phyloP scores from a whole-genome alignment of 495 filamentous ascomycete species.

The Tuber melanosporum region DNA sequence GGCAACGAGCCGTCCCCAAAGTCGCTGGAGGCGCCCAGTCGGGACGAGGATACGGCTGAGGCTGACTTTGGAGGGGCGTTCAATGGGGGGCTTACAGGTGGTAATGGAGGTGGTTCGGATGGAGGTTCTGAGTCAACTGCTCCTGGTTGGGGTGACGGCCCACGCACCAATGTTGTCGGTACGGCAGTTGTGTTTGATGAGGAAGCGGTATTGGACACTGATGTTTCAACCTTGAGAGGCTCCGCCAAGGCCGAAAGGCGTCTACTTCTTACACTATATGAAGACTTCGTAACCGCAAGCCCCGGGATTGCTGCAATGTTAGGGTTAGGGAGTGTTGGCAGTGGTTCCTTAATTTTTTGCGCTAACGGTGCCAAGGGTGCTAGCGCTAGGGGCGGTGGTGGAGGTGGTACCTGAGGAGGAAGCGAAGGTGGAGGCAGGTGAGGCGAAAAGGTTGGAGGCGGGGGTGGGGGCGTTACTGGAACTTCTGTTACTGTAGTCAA shows the following conservation, averaged over 20 bases:
- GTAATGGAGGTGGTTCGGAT: conserved; percentile 41
- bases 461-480: conserved; percentile 48
- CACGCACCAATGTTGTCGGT: conserved; percentile 42
- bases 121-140: conserved; percentile 27
- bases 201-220: conserved; percentile 46
- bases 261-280: conserved; percentile 62
- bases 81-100: conserved; percentile 30
- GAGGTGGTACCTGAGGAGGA: conserved; percentile 42
- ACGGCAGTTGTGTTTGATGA: conserved; percentile 40
- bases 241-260: conserved; percentile 75
- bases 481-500: conserved; percentile 74
- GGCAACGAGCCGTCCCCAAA: conserved; percentile 13
- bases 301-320: conserved; percentile 46
- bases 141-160: conserved; percentile 26
- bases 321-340: conserved; percentile 38
- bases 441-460: conserved; percentile 22
- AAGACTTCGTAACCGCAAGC: conserved; percentile 36
- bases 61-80: conserved; percentile 35
- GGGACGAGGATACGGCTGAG: conserved; percentile 25
- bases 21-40: conserved; percentile 32
- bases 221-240: conserved; percentile 86
- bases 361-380: conserved; percentile 22
- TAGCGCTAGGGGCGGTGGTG: conserved; percentile 24
- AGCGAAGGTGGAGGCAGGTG: conserved; percentile 40
- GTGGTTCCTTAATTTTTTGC: conserved; percentile 24